These are phyloP conservation scores for Fusarium albidum DNA, from an alignment of 2,329 filamentous ascomycete genomes.

Conservation along the genomic window DNA sequence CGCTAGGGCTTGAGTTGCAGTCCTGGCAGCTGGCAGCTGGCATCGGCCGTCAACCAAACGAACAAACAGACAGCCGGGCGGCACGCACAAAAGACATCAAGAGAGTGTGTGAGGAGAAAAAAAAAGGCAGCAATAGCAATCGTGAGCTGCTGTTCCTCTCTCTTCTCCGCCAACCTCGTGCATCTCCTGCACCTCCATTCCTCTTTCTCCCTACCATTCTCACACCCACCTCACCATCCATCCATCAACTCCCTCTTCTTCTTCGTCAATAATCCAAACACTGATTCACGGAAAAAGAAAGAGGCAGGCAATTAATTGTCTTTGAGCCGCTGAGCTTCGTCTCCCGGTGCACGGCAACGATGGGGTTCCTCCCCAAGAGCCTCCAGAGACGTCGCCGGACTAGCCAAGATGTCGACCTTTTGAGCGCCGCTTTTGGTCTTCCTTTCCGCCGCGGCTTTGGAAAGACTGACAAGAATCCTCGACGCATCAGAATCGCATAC, in stretches of 20 bases:
- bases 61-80: too few species aligned
- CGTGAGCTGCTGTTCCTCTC: background rate
- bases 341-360: constrained; percentile 1
- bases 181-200: background rate
- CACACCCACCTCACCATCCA: constrained; percentile 2
- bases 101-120: background rate
- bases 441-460: constrained; percentile 30
- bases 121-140: too few species aligned
- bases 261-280: background rate
- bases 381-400: constrained; percentile 18
- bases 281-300: background rate
- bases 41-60: constrained; percentile 8
- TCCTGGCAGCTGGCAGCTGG: constrained; percentile 29
- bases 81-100: background rate
- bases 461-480: constrained; percentile 8
- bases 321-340: background rate
- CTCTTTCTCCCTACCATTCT: constrained; percentile 18
- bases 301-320: background rate
- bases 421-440: constrained; percentile 40
- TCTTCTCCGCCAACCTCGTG: background rate
- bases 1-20: constrained; percentile 5
- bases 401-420: constrained; percentile 37
- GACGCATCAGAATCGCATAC: constrained; percentile 12
- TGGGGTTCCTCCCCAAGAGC: constrained; percentile 33
- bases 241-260: background rate